phyloP scores from a whole-genome alignment of 495 filamentous ascomycete genomes.

The Penicillium flavigenum region DNA sequence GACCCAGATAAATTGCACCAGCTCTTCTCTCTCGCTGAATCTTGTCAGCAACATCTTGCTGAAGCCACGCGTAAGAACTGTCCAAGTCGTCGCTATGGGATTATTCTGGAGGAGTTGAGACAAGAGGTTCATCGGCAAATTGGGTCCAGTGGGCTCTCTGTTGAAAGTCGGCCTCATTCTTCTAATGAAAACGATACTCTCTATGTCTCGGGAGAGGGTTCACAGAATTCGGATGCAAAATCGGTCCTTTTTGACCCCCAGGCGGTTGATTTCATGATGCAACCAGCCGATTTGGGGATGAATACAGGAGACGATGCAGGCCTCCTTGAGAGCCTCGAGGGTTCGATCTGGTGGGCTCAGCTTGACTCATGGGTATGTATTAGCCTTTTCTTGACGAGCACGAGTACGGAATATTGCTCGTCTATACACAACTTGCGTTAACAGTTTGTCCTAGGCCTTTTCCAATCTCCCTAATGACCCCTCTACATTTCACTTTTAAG shows the following conservation, averaged over 20 bases:
- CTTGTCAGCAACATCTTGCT: slow-evolving; percentile 49
- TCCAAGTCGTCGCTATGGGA: slow-evolving; percentile 52
- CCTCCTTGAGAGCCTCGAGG: slow-evolving; percentile 34
- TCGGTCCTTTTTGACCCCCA: slow-evolving; percentile 16
- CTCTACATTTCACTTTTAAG: slow-evolving; percentile 18
- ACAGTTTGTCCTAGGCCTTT: slow-evolving; percentile 21
- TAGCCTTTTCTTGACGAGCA: not conserved
- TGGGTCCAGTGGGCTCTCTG: slow-evolving; percentile 20
- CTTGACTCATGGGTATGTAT: slow-evolving; percentile 37
- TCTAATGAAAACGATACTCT: slow-evolving; percentile 2
- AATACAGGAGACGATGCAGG: slow-evolving; percentile 12
- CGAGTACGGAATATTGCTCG: not conserved
- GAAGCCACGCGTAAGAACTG: slow-evolving; percentile 51
- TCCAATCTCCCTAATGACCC: slow-evolving; percentile 30
- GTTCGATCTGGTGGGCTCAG: slow-evolving; percentile 39
- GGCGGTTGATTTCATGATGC: slow-evolving; percentile 15
- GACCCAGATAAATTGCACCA: slow-evolving; percentile 27
- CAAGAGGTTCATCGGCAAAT: slow-evolving; percentile 44
- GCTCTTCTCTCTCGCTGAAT: slow-evolving; percentile 44
- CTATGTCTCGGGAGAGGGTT: slow-evolving; percentile 6
- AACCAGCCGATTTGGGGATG: slow-evolving; percentile 1
- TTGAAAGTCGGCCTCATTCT: slow-evolving; percentile 5
- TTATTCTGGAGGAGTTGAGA: slow-evolving; percentile 50
- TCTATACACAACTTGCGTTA: not conserved
- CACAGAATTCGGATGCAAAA: slow-evolving; percentile 6